These are phyloP conservation scores for Berberis vulgaris DNA, from an alignment of 164 flowering plant genomes.

Conservation along the genomic window DNA sequence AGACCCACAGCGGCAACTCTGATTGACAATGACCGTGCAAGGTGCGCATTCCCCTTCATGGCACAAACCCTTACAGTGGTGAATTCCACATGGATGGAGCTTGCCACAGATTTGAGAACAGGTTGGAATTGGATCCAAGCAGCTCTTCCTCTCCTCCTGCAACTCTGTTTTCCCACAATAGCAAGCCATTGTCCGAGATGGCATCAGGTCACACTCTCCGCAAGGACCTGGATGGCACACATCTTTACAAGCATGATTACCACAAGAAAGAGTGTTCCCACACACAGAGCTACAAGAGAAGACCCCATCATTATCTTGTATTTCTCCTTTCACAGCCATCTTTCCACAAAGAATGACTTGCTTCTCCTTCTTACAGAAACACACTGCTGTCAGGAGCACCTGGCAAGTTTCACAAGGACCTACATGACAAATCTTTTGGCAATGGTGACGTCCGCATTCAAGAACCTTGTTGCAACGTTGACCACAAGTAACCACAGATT, in stretches of 20 bases:
- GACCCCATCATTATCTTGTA: slow-evolving; percentile 53
- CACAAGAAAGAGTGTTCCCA: slow-evolving; percentile 61
- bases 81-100: slow-evolving; percentile 60
- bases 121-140: slow-evolving; percentile 79
- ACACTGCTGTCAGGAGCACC: slow-evolving; percentile 49
- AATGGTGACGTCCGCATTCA: slow-evolving; percentile 76
- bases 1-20: slow-evolving; percentile 83
- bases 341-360: slow-evolving; percentile 71
- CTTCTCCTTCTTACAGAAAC: slow-evolving; percentile 71
- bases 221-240: slow-evolving; percentile 89
- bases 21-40: slow-evolving; percentile 52
- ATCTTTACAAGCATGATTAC: slow-evolving; percentile 63
- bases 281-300: slow-evolving; percentile 67
- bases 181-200: slow-evolving; percentile 56
- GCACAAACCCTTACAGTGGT: slow-evolving; percentile 58
- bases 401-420: slow-evolving; percentile 75
- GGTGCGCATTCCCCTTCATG: slow-evolving; percentile 72
- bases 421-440: slow-evolving; percentile 62
- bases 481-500: slow-evolving; percentile 63
- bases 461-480: slow-evolving; percentile 70
- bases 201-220: slow-evolving; percentile 69
- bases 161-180: slow-evolving; percentile 74
- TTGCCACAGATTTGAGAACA: slow-evolving; percentile 60
- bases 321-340: slow-evolving; percentile 69
- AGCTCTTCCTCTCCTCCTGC: slow-evolving; percentile 45